Evolutionary conservation across 176 grass and related monocot species (phyloP), one percentile per base, ranked within the genome.

Genomic region (Triticum dicoccoides): DNA sequence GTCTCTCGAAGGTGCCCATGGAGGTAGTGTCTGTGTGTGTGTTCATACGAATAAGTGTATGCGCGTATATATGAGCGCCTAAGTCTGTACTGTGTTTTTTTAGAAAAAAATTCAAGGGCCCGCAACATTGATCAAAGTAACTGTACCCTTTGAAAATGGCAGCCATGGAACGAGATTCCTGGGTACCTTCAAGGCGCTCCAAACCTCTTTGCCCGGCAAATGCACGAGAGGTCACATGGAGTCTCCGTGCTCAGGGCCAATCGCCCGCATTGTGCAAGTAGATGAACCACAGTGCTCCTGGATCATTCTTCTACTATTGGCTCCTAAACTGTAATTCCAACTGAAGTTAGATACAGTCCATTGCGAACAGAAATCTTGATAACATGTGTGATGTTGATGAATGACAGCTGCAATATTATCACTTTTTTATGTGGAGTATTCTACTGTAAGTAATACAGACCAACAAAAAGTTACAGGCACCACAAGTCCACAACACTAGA

Each of bases 171-270:
- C 17, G 38, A 83, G 21, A 85, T 34, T 47, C 73, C 82, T 9
- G 25, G 30, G 54, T 64, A 78, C 67, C 52, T 70, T 65, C 20
- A 67, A 25, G 86, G 23, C 39, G 24, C 23, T 80, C 21, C 45
- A 62, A 32, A 76, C 11, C 24, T 63, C 54, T 61, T n/a, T 49
- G 51, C 35, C 77, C 27, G 73, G 66, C 89, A 87, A 65, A 62
- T 61, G 81, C 76, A 80, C 45, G 68, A 84, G 47, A 75, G 25
- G 14, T 76, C 89, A 80, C 89, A 84, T 87, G 85, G 85, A 82
- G 45, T 29, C 56, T 74, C 62, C 44, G 85, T 65, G n/a, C 13
- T 84, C 68, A 20, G 38, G 29, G 49, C 69, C 89, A 84, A 68
- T 84, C 61, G 29, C 61, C 17, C 49, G 12, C 59, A 39, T 69